Conservation (phyloP, 164 flowering plant genomes). For the Nymphaea thermarum region DNA sequence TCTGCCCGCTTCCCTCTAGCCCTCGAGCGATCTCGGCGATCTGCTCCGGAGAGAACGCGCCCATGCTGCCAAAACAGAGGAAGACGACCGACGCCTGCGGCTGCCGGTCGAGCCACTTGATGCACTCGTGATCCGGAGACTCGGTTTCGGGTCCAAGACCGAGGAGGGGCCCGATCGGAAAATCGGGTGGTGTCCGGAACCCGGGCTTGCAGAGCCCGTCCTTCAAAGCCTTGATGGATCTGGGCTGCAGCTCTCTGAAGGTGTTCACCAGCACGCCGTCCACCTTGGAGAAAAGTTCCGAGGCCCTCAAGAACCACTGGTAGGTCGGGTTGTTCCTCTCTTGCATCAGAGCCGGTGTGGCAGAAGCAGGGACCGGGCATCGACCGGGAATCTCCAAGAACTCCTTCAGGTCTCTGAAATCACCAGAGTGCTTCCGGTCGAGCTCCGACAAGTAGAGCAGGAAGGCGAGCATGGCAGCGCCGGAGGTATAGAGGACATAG, state of each 20-base stretch:
- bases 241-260: not conserved
- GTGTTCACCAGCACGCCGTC: conserved; percentile 8
- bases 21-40: not conserved
- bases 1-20: not conserved
- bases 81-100: not conserved
- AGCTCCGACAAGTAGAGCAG: conserved; percentile 20
- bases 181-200: not conserved
- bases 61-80: not conserved
- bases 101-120: not conserved
- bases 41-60: not conserved
- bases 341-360: conserved; percentile 16
- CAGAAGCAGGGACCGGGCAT: conserved; percentile 17
- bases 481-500: conserved; percentile 28
- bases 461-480: conserved; percentile 12
- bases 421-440: conserved; percentile 6
- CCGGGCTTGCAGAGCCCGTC: not conserved
- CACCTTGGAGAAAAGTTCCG: conserved; percentile 3
- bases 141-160: not conserved
- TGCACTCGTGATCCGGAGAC: not conserved
- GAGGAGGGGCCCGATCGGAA: not conserved
- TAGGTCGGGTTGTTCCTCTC: conserved; percentile 18
- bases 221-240: not conserved
- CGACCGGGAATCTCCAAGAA: conserved; percentile 25
- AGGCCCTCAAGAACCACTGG: conserved; percentile 6
- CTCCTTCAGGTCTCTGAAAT: conserved; percentile 12